phyloP scores from a whole-genome alignment of 2,329 filamentous ascomycete genomes.

The Nannizziopsis barbatae region DNA sequence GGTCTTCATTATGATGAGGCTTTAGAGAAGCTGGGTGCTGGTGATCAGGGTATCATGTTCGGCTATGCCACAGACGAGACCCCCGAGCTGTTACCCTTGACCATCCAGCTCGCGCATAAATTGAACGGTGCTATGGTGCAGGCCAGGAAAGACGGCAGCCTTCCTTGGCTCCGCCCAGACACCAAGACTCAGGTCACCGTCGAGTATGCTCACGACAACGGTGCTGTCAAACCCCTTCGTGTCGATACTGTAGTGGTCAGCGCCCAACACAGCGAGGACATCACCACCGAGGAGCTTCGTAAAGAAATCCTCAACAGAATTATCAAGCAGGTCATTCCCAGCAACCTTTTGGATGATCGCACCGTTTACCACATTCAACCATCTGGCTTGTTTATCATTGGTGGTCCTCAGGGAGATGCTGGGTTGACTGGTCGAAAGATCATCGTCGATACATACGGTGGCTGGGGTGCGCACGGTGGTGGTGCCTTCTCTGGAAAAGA shows the following conservation, averaged over 20 bases:
- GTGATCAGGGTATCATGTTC: slow-evolving; percentile 99
- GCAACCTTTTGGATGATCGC: slow-evolving; percentile 79
- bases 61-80: slow-evolving; percentile 99
- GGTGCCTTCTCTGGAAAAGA: slow-evolving; percentile 99
- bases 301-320: slow-evolving; percentile 97
- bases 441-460: slow-evolving; percentile 98
- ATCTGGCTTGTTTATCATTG: slow-evolving; percentile 96
- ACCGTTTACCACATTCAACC: slow-evolving; percentile 99
- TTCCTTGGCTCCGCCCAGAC: slow-evolving; percentile 93
- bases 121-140: slow-evolving; percentile 90
- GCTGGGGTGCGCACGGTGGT: slow-evolving; percentile 98
- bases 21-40: slow-evolving; percentile 92
- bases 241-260: slow-evolving; percentile 96
- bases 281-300: slow-evolving; percentile 82
- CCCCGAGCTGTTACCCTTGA: slow-evolving; percentile 89
- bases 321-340: slow-evolving; percentile 87
- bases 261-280: slow-evolving; percentile 81
- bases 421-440: slow-evolving; percentile 99
- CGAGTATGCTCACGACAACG: slow-evolving; percentile 94
- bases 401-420: slow-evolving; percentile 96
- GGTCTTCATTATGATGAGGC: slow-evolving; percentile 97
- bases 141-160: slow-evolving; percentile 72
- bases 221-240: slow-evolving; percentile 80
- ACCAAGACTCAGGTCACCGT: slow-evolving; percentile 99
- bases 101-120: slow-evolving; percentile 87